Conservation (phyloP, 768 basidiomycete genomes). For the Tulasnella sp. region DNA sequence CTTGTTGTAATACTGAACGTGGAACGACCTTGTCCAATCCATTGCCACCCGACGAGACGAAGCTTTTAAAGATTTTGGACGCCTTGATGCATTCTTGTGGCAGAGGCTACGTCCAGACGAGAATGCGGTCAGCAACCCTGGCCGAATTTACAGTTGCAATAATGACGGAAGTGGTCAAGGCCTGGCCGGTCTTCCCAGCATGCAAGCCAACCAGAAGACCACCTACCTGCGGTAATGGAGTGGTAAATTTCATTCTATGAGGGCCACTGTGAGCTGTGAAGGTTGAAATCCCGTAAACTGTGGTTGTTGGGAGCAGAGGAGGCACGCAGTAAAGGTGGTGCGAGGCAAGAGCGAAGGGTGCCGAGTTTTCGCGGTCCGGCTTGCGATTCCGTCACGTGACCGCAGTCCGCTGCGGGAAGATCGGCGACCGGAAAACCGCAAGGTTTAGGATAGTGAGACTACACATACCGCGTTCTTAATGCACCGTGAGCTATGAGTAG, state of each 20-base stretch:
- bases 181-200: not conserved
- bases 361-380: not conserved
- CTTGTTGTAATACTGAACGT: conserved; percentile 50
- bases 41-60: not conserved
- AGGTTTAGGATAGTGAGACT: not conserved
- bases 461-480: not conserved
- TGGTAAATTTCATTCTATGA: conserved; percentile 46
- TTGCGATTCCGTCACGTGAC: conserved; percentile 6
- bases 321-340: not conserved
- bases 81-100: conserved; percentile 26
- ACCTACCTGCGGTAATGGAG: conserved; percentile 41
- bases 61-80: conserved; percentile 20
- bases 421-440: not conserved
- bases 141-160: not conserved
- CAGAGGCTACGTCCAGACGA: conserved; percentile 15
- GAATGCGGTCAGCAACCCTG: not conserved
- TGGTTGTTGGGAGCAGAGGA: not conserved
- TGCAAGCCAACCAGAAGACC: too few relatives aligned
- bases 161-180: conserved; percentile 4
- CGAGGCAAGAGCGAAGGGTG: not conserved
- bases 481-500: not conserved
- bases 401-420: not conserved
- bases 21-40: conserved; percentile 48
- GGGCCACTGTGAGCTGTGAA: not conserved
- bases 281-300: not conserved